Percentiles rank a stretch among this genome's conserved stretches.
These are phyloP conservation scores for Castanea crenata DNA, from an alignment of 306 rosid genomes.

Conservation along the genomic window DNA sequence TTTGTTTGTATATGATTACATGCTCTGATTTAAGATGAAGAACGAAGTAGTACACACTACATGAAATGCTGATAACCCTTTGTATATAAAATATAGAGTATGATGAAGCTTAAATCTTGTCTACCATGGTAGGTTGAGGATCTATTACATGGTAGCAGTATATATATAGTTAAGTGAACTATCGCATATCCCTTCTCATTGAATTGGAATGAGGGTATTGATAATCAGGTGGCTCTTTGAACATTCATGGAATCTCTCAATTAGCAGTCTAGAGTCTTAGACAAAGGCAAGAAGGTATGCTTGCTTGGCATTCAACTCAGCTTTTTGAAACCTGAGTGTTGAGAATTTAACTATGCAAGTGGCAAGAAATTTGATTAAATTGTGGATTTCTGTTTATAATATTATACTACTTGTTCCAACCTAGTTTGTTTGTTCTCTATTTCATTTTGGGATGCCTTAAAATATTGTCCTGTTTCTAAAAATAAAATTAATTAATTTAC, in stretches of 20 bases:
- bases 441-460: too few species aligned
- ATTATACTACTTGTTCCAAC: not conserved
- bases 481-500: too few species aligned
- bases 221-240: slow-evolving; percentile 7
- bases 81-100: slow-evolving; percentile 3
- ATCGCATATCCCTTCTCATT: slow-evolving; percentile 1
- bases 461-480: too few species aligned
- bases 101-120: not conserved
- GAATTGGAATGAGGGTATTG: not conserved
- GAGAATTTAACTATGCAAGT: slow-evolving; percentile 29
- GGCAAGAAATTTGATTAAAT: slow-evolving; percentile 12
- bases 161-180: slow-evolving; percentile 22
- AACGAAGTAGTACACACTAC: slow-evolving; percentile 3
- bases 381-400: slow-evolving; percentile 8
- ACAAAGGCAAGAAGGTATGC: slow-evolving; percentile 6
- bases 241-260: slow-evolving; percentile 4
- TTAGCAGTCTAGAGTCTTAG: not conserved
- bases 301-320: slow-evolving; percentile 34
- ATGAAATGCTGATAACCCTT: slow-evolving; percentile 7
- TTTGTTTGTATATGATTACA: slow-evolving; percentile 42
- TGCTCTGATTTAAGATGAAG: slow-evolving; percentile 44
- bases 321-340: slow-evolving; percentile 37
- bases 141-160: slow-evolving; percentile 23
- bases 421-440: too few species aligned
- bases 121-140: slow-evolving; percentile 19